Evolutionary conservation across 345 rosid genomes (phyloP), one percentile per base, ranked within the genome.

Genomic region (Gossypium anomalum): DNA sequence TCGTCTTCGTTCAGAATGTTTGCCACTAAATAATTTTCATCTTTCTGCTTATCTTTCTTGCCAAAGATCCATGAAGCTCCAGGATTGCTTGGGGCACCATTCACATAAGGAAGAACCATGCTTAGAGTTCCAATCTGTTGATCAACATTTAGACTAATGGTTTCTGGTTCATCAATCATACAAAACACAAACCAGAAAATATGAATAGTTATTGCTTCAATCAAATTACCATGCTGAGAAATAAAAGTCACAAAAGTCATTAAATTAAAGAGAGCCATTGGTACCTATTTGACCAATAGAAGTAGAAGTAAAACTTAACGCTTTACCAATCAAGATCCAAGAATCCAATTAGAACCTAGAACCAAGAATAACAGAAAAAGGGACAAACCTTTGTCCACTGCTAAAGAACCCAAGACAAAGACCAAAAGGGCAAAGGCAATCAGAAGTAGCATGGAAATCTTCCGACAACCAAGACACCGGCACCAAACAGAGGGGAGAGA

Each of bases 391-490:
- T 82, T 92, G 80, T 82, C 81, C 75, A 89, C 85, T 29, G 80
- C 78, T 77, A 83, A 81, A 48, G 93, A 86, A 74, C 96, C 98
- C 58, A 86, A 82, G 34, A 87, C 81, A 71, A 94, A 89, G 76
- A 94, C 93, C 13, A 86, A 68, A 74, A 89, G 86, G 4, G 97
- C 88, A 65, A 94, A 87, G 67, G 78, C 75, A 27, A 84, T 76
- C 60, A 90, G 86, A 22, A 92, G 87, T 65, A 90, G 83, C 92
- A 94, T 85, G 67, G 92, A 88, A 7, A 89, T 88, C 74, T 82
- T 85, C 80, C 85, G 84, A 1, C 90, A 82, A 15, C 92, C 88
- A 67, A 86, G 77, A 76, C 74, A 88, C 75, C 90, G 81, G 81
- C 84, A 89, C 76, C 87, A 89, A 73, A 89, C 60, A 48, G 80